phyloP scores from a whole-genome alignment of 139 green algal species.

The Chlamydomonas sp. region DNA sequence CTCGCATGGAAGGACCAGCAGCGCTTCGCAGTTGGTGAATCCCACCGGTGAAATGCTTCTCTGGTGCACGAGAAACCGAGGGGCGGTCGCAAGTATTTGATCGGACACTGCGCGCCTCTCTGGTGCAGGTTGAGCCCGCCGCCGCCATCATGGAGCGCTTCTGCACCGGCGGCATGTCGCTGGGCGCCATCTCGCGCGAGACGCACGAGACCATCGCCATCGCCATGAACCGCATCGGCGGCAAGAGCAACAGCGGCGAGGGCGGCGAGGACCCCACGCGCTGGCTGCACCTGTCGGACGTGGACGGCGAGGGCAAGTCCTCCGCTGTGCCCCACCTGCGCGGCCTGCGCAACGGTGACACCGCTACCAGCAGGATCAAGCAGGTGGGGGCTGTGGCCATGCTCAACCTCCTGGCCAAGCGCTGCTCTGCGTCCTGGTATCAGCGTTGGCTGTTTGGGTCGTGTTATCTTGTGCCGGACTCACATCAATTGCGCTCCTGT shows the following conservation, averaged over 20 bases:
- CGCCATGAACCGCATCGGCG: conserved; percentile 98
- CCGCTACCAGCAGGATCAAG: conserved; percentile 96
- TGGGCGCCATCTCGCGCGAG: conserved; percentile 97
- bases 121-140: conserved; percentile 79
- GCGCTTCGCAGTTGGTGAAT: no score
- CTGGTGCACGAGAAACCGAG: no score
- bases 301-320: conserved; percentile 79
- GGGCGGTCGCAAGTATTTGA: no score
- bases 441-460: background rate
- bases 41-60: no score
- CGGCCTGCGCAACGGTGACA: conserved; percentile 95
- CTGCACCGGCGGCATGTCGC: conserved; percentile 98
- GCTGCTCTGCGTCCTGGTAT: conserved; percentile 14
- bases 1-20: no score
- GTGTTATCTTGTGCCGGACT: background rate
- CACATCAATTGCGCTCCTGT: background rate
- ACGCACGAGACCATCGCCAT: conserved; percentile 99
- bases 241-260: conserved; percentile 94
- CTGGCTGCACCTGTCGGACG: conserved; percentile 80
- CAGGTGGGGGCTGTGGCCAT: conserved; percentile 56
- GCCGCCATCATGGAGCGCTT: conserved; percentile 94
- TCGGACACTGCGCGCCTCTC: conserved; percentile 5
- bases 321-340: conserved; percentile 89
- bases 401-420: background rate
- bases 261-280: conserved; percentile 95